Conservation (phyloP, 148 eudicot genomes). For the Chenopodium suecicum region DNA sequence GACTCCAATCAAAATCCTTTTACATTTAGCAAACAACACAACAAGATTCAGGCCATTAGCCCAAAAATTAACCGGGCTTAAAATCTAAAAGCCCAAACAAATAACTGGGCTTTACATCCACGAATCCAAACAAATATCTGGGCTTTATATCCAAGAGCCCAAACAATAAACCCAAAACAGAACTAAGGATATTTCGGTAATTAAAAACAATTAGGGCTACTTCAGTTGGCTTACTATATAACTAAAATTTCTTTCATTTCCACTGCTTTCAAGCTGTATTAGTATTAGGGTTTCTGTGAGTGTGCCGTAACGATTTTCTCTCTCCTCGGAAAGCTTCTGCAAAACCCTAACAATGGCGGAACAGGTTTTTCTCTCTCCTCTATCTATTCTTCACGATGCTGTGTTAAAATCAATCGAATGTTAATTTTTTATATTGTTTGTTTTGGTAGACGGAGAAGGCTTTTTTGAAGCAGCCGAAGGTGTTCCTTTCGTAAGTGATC, state of each 20-base stretch:
- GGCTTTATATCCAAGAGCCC: not conserved
- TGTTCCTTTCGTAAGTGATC: constrained; percentile 40
- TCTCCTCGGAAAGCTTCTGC: not conserved
- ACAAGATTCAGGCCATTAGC: not conserved
- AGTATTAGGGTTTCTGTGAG: constrained; percentile 28
- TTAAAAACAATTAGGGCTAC: not conserved
- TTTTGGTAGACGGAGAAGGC: constrained; percentile 49
- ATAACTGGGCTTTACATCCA: not conserved
- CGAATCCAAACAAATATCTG: not conserved
- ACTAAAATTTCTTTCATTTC: not conserved
- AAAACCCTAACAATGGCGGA: constrained; percentile 48
- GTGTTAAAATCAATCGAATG: not conserved
- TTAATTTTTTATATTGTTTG: not conserved
- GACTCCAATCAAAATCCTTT: constrained; percentile 9
- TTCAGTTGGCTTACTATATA: too few relatives aligned
- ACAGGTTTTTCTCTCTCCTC: constrained; percentile 26
- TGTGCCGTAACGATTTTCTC: constrained; percentile 4
- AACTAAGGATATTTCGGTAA: not conserved
- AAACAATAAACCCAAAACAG: not conserved
- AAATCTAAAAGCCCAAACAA: not conserved
- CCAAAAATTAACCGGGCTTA: not conserved
- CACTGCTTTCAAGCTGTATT: not conserved
- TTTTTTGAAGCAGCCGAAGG: constrained; percentile 49
- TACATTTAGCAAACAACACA: constrained; percentile 7
- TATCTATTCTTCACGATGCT: too few relatives aligned